A percentile compares a stretch with the other conserved stretches of the same genome.
Conservation (phyloP, 495 filamentous ascomycete genomes). For the Friedmanniomyces simplex region DNA sequence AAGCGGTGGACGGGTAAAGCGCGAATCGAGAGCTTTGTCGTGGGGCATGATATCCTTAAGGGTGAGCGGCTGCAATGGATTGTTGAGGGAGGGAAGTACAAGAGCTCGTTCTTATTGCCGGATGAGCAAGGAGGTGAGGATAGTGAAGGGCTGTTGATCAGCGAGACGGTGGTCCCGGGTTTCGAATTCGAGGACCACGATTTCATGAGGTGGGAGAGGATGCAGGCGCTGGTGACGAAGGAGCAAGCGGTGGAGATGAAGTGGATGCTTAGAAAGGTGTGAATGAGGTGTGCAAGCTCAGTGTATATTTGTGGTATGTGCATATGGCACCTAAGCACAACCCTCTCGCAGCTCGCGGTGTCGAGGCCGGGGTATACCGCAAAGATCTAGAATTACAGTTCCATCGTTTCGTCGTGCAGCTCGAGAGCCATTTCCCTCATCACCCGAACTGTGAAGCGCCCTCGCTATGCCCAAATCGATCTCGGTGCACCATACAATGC, state of each 20-base stretch:
- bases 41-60: constrained; percentile 43
- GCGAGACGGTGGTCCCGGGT: constrained; percentile 55
- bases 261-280: constrained; percentile 37
- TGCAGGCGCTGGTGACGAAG: constrained; percentile 39
- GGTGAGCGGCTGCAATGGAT: constrained; percentile 59
- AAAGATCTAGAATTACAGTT: constrained; percentile 1
- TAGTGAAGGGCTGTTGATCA: constrained; percentile 47
- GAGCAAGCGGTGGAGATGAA: constrained; percentile 39
- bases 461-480: not conserved
- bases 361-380: not conserved
- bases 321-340: not conserved
- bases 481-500: not conserved
- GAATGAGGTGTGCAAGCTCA: not conserved
- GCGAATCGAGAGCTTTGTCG: constrained; percentile 50
- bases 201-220: constrained; percentile 39
- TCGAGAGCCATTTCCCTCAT: not conserved
- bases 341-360: not conserved
- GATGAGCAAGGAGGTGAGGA: constrained; percentile 32
- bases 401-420: not conserved
- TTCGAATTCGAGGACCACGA: constrained; percentile 58
- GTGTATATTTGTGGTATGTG: not conserved
- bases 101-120: constrained; percentile 47
- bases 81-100: constrained; percentile 56
- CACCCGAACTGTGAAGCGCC: not conserved
- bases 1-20: constrained; percentile 26